A percentile compares a stretch with the other conserved stretches of the same genome.
Conservation (phyloP, 306 rosid species). For the Quercus suber region DNA sequence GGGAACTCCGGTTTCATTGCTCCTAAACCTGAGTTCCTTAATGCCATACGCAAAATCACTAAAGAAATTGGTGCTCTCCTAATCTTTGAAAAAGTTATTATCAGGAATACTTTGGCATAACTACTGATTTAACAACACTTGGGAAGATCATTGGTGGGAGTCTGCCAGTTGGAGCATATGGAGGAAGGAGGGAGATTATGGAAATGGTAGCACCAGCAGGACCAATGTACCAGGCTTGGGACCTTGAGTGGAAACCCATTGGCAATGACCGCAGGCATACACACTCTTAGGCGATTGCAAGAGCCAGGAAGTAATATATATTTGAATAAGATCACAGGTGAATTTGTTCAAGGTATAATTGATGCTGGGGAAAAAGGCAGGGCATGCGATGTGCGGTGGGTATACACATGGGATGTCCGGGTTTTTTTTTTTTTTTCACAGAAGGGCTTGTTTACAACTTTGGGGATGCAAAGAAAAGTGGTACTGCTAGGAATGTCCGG, state of each 20-base stretch:
- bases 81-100: constrained; percentile 90
- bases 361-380: constrained; percentile 77
- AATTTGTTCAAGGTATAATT: constrained; percentile 73
- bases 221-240: constrained; percentile 96
- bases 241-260: constrained; percentile 95
- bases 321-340: constrained; percentile 68
- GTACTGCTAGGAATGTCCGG: constrained; percentile 61
- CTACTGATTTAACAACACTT: constrained; percentile 76
- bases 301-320: constrained; percentile 74
- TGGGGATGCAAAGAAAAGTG: constrained; percentile 87
- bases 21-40: constrained; percentile 68
- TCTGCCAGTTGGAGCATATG: constrained; percentile 63
- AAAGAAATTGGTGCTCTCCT: constrained; percentile 70
- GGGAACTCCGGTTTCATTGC: constrained; percentile 86
- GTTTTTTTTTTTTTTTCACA: constrained; percentile 89
- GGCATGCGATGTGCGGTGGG: constrained; percentile 90
- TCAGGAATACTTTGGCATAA: constrained; percentile 83
- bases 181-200: constrained; percentile 75
- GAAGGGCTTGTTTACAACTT: constrained; percentile 87
- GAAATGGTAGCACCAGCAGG: constrained; percentile 97
- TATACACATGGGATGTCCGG: constrained; percentile 91
- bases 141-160: constrained; percentile 99
- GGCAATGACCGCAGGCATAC: constrained; percentile 96
- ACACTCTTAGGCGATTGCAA: constrained; percentile 77
- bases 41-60: constrained; percentile 62